Percentiles rank a stretch among this genome's conserved stretches.
These are phyloP conservation scores for Tuber microsphaerosporum DNA, from an alignment of 495 filamentous ascomycete genomes.

Conservation along the genomic window DNA sequence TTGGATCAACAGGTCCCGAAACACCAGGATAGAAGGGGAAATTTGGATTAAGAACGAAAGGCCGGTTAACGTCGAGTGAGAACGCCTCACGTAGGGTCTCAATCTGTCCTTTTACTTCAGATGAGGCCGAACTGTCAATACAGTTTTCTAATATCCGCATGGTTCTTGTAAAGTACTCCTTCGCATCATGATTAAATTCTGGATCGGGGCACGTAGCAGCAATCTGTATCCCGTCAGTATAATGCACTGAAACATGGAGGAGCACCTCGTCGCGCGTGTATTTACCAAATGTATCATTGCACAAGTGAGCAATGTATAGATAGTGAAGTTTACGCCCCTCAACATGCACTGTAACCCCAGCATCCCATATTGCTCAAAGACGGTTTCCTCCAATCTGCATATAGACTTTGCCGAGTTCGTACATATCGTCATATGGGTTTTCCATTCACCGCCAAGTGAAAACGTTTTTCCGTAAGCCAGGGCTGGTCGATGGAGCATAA, in stretches of 20 bases:
- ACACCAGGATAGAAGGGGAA: slow-evolving; percentile 61
- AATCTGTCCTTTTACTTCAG: slow-evolving; percentile 85
- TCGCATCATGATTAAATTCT: slow-evolving; percentile 72
- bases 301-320: slow-evolving; percentile 85
- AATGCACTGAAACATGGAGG: background rate
- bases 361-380: slow-evolving; percentile 68
- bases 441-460: slow-evolving; percentile 70
- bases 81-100: slow-evolving; percentile 87
- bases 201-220: slow-evolving; percentile 92
- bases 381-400: slow-evolving; percentile 83
- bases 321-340: slow-evolving; percentile 88
- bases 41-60: slow-evolving; percentile 79
- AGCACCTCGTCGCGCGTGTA: slow-evolving; percentile 14
- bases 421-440: slow-evolving; percentile 75
- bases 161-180: slow-evolving; percentile 86
- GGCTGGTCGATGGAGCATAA: slow-evolving; percentile 85
- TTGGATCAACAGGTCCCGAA: slow-evolving; percentile 49
- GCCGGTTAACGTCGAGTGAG: slow-evolving; percentile 73
- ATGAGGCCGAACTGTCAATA: slow-evolving; percentile 77
- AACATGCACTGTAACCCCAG: slow-evolving; percentile 86
- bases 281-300: slow-evolving; percentile 91
- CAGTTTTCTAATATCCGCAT: slow-evolving; percentile 92
- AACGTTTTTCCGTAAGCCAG: slow-evolving; percentile 68
- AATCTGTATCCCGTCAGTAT: slow-evolving; percentile 43
- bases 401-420: slow-evolving; percentile 81